These are phyloP conservation scores for Pilasporangium apinafurcum DNA, from an alignment of 352 stramenopile species.

Conservation along the genomic window DNA sequence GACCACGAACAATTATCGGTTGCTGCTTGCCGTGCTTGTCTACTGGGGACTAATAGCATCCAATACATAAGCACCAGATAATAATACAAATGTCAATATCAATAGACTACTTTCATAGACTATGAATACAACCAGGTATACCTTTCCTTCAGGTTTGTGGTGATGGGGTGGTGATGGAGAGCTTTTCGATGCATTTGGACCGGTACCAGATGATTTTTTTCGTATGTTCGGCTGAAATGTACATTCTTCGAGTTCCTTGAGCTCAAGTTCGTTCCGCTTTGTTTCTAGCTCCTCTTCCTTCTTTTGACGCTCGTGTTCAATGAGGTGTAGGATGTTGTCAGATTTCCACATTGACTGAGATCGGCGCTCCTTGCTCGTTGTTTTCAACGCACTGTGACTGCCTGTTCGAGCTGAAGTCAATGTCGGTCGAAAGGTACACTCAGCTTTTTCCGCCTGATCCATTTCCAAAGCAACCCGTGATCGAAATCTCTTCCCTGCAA, in stretches of 20 bases:
- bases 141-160: slow-evolving; percentile 1
- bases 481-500: slow-evolving; percentile 60
- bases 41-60: no score
- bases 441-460: slow-evolving; percentile 51
- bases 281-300: slow-evolving; percentile 53
- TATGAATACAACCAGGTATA: slow-evolving; percentile 1
- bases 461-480: slow-evolving; percentile 66
- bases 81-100: not conserved
- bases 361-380: slow-evolving; percentile 15
- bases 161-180: slow-evolving; percentile 8
- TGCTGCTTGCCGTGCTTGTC: slow-evolving; percentile 9
- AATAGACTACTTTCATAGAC: not conserved
- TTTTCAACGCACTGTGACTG: slow-evolving; percentile 35
- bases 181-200: slow-evolving; percentile 2
- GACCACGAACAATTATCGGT: slow-evolving; percentile 69
- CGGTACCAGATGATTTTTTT: slow-evolving; percentile 15
- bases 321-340: slow-evolving; percentile 60
- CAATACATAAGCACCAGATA: no score
- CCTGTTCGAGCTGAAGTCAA: slow-evolving; percentile 12
- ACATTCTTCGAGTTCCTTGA: slow-evolving; percentile 71
- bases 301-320: slow-evolving; percentile 49
- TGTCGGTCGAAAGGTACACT: slow-evolving; percentile 67
- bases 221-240: slow-evolving; percentile 72
- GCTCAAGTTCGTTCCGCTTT: slow-evolving; percentile 46
- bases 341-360: slow-evolving; percentile 40